Evolutionary conservation across 2,329 filamentous ascomycete genomes (phyloP).

Genomic region (Cyclaneusma minus): DNA sequence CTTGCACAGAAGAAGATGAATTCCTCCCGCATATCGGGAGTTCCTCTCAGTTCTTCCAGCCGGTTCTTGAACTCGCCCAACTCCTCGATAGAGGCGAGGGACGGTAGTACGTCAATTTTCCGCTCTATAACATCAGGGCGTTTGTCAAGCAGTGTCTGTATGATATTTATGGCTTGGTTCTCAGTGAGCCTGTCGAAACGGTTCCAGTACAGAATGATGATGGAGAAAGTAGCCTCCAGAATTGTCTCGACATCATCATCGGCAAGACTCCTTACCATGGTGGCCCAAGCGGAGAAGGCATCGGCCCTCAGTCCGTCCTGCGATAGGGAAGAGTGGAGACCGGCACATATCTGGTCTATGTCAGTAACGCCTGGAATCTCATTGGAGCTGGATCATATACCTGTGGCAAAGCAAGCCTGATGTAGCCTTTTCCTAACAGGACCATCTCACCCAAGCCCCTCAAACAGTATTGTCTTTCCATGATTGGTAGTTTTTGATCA

Average conservation of each 20-base stretch:
- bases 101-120: slow-evolving; percentile 63
- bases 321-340: slow-evolving; percentile 68
- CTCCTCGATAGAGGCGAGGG: slow-evolving; percentile 52
- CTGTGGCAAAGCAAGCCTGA: slow-evolving; percentile 72
- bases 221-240: slow-evolving; percentile 78
- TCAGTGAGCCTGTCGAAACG: slow-evolving; percentile 46
- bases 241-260: slow-evolving; percentile 66
- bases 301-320: slow-evolving; percentile 59
- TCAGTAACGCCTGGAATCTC: slow-evolving; percentile 11
- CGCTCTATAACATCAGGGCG: slow-evolving; percentile 45
- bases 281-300: slow-evolving; percentile 73
- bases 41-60: slow-evolving; percentile 47
- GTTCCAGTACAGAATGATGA: slow-evolving; percentile 70
- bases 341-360: slow-evolving; percentile 62
- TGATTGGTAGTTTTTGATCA: slow-evolving; percentile 42
- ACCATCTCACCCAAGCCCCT: slow-evolving; percentile 82
- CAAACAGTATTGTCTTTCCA: slow-evolving; percentile 64
- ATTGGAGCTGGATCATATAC: slow-evolving; percentile 23
- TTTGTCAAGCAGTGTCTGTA: slow-evolving; percentile 38
- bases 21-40: slow-evolving; percentile 48
- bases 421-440: slow-evolving; percentile 53
- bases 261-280: slow-evolving; percentile 59
- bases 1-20: slow-evolving; percentile 60
- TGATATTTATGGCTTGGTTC: slow-evolving; percentile 26
- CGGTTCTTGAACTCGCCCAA: slow-evolving; percentile 52